Evolutionary conservation across 176 grass and related monocot genomes (phyloP).

Genomic region (Poa annua): DNA sequence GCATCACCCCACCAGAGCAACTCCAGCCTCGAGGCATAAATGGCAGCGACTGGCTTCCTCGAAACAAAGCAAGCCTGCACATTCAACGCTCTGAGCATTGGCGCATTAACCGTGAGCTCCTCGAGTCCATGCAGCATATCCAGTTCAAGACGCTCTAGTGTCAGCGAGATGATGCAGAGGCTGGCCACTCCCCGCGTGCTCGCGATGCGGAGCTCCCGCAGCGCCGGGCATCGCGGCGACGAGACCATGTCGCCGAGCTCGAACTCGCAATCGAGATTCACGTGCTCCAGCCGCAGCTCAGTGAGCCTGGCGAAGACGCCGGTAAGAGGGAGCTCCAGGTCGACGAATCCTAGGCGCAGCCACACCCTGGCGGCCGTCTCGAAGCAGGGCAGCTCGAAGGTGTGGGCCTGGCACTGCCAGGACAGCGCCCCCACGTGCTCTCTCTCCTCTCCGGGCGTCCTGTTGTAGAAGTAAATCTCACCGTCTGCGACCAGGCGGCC

Average conservation of each 20-base stretch:
- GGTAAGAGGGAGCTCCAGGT: background rate
- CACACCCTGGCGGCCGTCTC: constrained; percentile 26
- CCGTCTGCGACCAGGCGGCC: background rate
- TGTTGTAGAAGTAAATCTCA: constrained; percentile 6
- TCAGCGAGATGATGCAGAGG: constrained; percentile 24
- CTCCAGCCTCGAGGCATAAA: constrained; percentile 17
- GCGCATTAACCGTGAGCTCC: constrained; percentile 14
- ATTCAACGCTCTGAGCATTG: constrained; percentile 16
- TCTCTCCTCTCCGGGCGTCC: background rate
- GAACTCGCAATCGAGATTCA: background rate
- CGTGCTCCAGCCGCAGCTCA: constrained; percentile 15
- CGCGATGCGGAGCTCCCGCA: constrained; percentile 17
- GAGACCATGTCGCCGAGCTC: constrained; percentile 22
- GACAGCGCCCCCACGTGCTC: background rate
- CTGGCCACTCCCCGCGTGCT: background rate
- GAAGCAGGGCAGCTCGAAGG: constrained; percentile 29
- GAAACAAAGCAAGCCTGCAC: constrained; percentile 13
- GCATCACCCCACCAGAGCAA: constrained; percentile 23
- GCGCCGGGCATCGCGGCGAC: constrained; percentile 14
- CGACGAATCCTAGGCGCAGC: constrained; percentile 29
- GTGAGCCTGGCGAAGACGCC: constrained; percentile 26
- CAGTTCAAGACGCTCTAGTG: constrained; percentile 17
- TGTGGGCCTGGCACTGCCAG: constrained; percentile 13
- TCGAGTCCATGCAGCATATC: constrained; percentile 11
- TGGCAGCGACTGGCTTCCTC: background rate